A percentile compares a stretch with the other conserved stretches of the same genome.
Evolutionary conservation across 2,329 filamentous ascomycete genomes (phyloP).

Genomic region (Blastomyces silverae): DNA sequence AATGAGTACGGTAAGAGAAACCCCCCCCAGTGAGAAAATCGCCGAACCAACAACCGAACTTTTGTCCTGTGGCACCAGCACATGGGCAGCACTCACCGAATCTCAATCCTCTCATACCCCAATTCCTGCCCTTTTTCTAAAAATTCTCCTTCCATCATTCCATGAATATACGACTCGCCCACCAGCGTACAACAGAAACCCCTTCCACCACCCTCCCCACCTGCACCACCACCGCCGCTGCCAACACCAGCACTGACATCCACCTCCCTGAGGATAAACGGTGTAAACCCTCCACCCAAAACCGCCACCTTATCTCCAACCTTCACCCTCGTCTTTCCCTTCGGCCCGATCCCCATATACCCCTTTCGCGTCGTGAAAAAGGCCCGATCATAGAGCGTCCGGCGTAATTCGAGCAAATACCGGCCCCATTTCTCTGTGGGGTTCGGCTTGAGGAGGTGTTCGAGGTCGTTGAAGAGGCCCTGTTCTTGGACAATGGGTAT

Average conservation of each 20-base stretch:
- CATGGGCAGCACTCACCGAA: neutral
- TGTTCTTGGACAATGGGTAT: conserved; percentile 11
- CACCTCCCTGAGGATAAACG: conserved; percentile 8
- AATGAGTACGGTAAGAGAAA: neutral
- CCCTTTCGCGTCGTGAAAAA: conserved; percentile 13
- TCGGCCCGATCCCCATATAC: conserved; percentile 12
- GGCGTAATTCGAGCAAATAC: conserved; percentile 12
- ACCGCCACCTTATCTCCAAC: conserved; percentile 8
- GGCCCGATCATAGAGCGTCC: conserved; percentile 12
- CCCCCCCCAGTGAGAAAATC: neutral
- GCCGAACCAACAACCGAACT: neutral
- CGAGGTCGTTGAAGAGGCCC: conserved; percentile 12
- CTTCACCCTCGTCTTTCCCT: conserved; percentile 9
- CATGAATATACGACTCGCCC: conserved; percentile 15
- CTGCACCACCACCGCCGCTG: neutral
- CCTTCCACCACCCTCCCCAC: neutral
- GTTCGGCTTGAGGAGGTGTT: conserved; percentile 1
- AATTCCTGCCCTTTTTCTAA: conserved; percentile 1
- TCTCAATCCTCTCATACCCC: conserved; percentile 13
- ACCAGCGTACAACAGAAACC: conserved; percentile 8
- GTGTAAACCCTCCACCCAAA: conserved; percentile 13
- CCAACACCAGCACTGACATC: neutral
- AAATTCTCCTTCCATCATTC: conserved; percentile 15
- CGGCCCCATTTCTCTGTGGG: neutral
- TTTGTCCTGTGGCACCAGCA: neutral